Evolutionary conservation across 163 green algal species (phyloP), one percentile per base, ranked within the genome.

Genomic region (Chlamydomonas reinhardtii): DNA sequence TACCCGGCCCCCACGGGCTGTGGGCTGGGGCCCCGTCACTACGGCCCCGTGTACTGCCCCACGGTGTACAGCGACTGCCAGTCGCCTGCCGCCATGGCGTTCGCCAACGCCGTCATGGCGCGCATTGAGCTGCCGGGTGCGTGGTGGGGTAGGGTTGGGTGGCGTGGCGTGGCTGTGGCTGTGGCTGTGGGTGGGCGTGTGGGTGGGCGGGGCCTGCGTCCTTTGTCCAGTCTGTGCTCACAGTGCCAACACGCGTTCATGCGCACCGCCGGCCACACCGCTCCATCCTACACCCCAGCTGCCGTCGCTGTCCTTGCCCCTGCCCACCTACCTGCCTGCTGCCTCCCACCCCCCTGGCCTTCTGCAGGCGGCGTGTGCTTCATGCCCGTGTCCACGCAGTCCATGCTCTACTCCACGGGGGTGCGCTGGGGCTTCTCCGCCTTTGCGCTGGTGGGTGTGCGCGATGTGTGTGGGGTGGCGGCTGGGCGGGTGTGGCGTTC

Each of bases 401-500:
- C 76, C n/a, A 76, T 88, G 83, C 83, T 93, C n/a, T 92, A 81
- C 84, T 43, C 81, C 37, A 82, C 84, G 31, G 86, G 80, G 25
- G 54, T 75, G 15, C 78, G 80, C 75, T 94, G 88, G 86, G 86
- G 88, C 73, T 94, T 94, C 73, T 90, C 91, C 15, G 86, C 91
- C 29, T 92, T 93, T 68, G 81, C 84, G 37, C 76, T 94, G 17
- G 48, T 56, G 48, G 12, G 48, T 56, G 48, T 54, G 43, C 43
- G 6, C 19, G 14, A 56, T 56, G 48, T 19, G 9, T 12, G 5
- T 56, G 48, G 2, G 5, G 11, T 9, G 17, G 48, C 14, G 9
- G 17, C 11, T 17, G 5, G 17, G 48, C 19, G 48, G 17, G 48
- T 17, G 48, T 12, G 9, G 11, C 11, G 17, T 9, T 56, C 9